These are phyloP conservation scores for Metschnikowia henanensis DNA, from an alignment of 805 yeast genomes.

Conservation along the genomic window DNA sequence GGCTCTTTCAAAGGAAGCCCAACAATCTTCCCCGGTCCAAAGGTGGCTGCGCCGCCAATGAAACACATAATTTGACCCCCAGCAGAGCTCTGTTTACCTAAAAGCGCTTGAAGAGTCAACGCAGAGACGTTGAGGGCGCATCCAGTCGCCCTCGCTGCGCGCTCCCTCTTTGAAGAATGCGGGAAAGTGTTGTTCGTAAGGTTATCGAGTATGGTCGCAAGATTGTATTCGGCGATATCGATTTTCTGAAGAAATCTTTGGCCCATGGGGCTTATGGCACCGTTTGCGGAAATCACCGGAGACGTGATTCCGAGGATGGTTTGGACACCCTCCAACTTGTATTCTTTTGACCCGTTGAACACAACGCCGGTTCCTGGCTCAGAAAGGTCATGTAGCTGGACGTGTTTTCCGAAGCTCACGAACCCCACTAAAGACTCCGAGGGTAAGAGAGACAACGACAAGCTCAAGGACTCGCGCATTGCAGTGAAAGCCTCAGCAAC, in stretches of 20 bases:
- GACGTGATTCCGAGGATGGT: slow-evolving; percentile 46
- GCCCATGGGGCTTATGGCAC: slow-evolving; percentile 11
- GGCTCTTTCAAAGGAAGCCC: slow-evolving; percentile 58
- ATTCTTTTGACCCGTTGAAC: slow-evolving; percentile 58
- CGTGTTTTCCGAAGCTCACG: slow-evolving; percentile 59
- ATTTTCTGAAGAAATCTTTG: slow-evolving; percentile 48
- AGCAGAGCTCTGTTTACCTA: slow-evolving; percentile 42
- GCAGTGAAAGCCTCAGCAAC: slow-evolving; percentile 40
- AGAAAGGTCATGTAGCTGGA: slow-evolving; percentile 54
- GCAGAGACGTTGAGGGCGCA: slow-evolving; percentile 53
- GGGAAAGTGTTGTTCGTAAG: slow-evolving; percentile 52
- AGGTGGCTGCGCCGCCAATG: slow-evolving; percentile 64
- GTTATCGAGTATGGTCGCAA: slow-evolving; percentile 49
- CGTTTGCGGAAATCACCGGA: slow-evolving; percentile 18
- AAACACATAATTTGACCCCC: slow-evolving; percentile 58
- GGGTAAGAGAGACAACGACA: slow-evolving; percentile 50
- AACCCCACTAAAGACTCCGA: slow-evolving; percentile 56
- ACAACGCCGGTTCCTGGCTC: slow-evolving; percentile 24
- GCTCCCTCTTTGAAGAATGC: slow-evolving; percentile 36
- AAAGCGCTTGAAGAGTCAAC: slow-evolving; percentile 34
- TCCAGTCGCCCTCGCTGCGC: slow-evolving; percentile 59
- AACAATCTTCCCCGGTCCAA: slow-evolving; percentile 65
- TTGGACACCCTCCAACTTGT: slow-evolving; percentile 48
- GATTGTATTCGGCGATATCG: slow-evolving; percentile 49
- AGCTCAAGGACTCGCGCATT: slow-evolving; percentile 49